Conservation (phyloP, 257 asterid genomes). For the Thymus quinquecostatus region DNA sequence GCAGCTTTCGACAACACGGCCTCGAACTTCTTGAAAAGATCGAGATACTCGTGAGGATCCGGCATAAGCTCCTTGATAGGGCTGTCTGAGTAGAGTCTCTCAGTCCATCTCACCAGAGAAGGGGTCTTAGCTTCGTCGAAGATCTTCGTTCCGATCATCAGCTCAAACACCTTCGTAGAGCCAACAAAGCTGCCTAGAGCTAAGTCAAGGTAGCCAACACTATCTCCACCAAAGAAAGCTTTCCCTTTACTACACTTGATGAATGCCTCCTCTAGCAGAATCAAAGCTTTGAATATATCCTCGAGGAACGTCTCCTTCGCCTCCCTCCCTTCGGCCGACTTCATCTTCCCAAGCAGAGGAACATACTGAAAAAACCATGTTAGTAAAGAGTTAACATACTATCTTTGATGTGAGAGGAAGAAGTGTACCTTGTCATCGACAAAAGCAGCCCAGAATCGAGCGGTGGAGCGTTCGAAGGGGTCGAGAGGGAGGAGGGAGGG, state of each 20-base stretch:
- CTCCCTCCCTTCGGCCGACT: slow-evolving; percentile 33
- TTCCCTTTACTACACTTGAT: slow-evolving; percentile 40
- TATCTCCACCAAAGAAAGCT: slow-evolving; percentile 45
- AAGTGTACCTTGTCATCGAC: slow-evolving; percentile 50
- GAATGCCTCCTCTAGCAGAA: slow-evolving; percentile 46
- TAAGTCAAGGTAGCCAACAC: slow-evolving; percentile 43
- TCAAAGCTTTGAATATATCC: slow-evolving; percentile 28
- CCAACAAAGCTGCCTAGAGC: slow-evolving; percentile 41
- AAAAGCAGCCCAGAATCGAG: slow-evolving; percentile 64
- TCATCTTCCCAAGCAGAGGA: slow-evolving; percentile 25
- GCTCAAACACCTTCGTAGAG: slow-evolving; percentile 33
- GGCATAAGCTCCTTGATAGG: slow-evolving; percentile 33
- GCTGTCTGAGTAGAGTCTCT: slow-evolving; percentile 31
- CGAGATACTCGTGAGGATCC: slow-evolving; percentile 32
- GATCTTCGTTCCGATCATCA: slow-evolving; percentile 8
- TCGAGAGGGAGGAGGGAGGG: slow-evolving; percentile 37
- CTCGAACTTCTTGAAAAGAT: slow-evolving; percentile 19
- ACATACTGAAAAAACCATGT: slow-evolving; percentile 37
- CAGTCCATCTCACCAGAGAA: slow-evolving; percentile 40
- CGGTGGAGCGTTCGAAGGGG: slow-evolving; percentile 37
- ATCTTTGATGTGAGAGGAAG: background rate
- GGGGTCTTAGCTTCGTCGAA: slow-evolving; percentile 43
- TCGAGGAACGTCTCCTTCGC: slow-evolving; percentile 24
- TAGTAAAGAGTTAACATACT: background rate
- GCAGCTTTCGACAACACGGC: slow-evolving; percentile 22